Percentiles rank a stretch among this genome's conserved stretches.
phyloP scores from a whole-genome alignment of 1,284 basidiomycete species.

The Marasmius sp. region DNA sequence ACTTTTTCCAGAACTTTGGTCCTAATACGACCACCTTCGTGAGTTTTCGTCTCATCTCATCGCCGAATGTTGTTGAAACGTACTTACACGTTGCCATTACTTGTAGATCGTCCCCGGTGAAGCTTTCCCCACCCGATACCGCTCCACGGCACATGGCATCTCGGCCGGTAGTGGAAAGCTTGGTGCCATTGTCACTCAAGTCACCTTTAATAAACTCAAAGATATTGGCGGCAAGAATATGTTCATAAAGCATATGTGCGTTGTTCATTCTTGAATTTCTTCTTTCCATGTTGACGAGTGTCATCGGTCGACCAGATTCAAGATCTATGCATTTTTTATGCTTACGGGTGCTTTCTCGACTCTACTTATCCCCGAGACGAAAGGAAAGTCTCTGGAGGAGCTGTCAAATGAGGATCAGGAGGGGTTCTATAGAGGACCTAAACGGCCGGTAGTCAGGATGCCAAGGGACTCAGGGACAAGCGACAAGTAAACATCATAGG shows the following conservation, averaged over 20 bases:
- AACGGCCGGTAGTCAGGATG: too few relatives aligned
- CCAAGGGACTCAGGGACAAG: too few relatives aligned
- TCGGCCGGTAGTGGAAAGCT: slow-evolving; percentile 82
- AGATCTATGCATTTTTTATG: slow-evolving; percentile 81
- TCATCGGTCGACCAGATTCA: slow-evolving; percentile 37
- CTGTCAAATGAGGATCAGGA: slow-evolving; percentile 70
- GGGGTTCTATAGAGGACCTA: slow-evolving; percentile 45
- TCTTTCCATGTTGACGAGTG: background rate
- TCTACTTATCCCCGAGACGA: slow-evolving; percentile 77
- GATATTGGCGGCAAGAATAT: slow-evolving; percentile 63
- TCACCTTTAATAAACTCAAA: slow-evolving; percentile 72
- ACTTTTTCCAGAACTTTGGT: slow-evolving; percentile 78
- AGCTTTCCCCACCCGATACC: slow-evolving; percentile 84
- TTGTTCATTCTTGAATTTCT: slow-evolving; percentile 15
- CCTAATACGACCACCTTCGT: slow-evolving; percentile 15
- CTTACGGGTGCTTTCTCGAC: slow-evolving; percentile 78
- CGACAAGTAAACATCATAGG: too few relatives aligned
- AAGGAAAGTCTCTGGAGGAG: slow-evolving; percentile 65
- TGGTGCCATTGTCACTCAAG: slow-evolving; percentile 82
- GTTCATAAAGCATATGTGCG: slow-evolving; percentile 66
- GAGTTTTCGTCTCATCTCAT: background rate
- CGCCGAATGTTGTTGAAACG: slow-evolving; percentile 29
- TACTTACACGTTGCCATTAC: slow-evolving; percentile 51
- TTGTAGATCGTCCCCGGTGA: slow-evolving; percentile 85
- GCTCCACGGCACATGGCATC: slow-evolving; percentile 84